Base-by-base conservation (phyloP, 169 alveolate species). In the Plasmodium gaboni region DNA sequence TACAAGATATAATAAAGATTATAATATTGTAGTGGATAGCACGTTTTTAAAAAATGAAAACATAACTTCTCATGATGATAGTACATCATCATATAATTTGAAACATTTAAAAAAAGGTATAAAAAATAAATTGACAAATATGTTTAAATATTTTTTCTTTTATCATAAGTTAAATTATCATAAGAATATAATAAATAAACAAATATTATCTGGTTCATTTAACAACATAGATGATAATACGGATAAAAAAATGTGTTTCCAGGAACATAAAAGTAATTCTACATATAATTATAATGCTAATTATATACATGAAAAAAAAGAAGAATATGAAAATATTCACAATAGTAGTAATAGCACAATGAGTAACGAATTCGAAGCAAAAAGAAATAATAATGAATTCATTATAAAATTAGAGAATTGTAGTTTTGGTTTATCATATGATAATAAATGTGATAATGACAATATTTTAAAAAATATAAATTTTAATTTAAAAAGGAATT, bases 371-470 rank as follows among this genome's bases (percentile, higher is more conserved):
- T 32, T 60, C 7, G 32, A 12, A 59, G 17, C n/a, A 44, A 24
- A 74, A 19, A 53, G 48, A 67, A 42, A 51, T 48, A 76, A 10
- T 24, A 48, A 76, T 46, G 19, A 59, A 53, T 28, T 4, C 38
- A 65, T 76, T 26, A 65, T 76, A 50, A 76, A 76, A 51, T 65
- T 76, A 46, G 71, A 76, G 26, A 64, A 76, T 76, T 63, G 74
- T 74, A 60, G 44, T 59, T 76, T 76, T 76, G 59, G 70, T 55
- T 15, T 53, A 17, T 46, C 28, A 22, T 38, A 24, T 24, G 67
- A 44, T 64, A 38, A 53, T 26, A 74, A 60, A 24, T 32, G 24
- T 59, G 50, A 0, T 8, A 48, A 44, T 48, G 42, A 57, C 26
- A 24, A 64, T 26, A 76, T 64, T 57, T 64, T 76, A 44, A 61